phyloP scores from a whole-genome alignment of 148 eudicot genomes.

The Rhododendron simsii region DNA sequence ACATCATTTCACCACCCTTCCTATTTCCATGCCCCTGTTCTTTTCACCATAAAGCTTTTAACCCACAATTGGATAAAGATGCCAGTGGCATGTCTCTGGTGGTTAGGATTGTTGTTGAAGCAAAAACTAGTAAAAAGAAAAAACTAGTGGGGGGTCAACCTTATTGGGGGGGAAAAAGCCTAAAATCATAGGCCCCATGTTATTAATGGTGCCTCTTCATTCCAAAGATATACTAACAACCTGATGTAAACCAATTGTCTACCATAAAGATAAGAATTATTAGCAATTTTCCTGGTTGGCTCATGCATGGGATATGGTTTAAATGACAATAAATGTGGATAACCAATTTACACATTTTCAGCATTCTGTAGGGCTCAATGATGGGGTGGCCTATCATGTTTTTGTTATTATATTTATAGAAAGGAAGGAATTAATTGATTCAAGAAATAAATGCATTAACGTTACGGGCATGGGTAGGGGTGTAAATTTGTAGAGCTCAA shows the following conservation, averaged over 20 bases:
- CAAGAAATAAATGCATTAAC: not conserved
- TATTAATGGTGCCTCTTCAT: not conserved
- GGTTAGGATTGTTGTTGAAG: slow-evolving; percentile 15
- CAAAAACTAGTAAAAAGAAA: not conserved
- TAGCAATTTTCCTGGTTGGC: not conserved
- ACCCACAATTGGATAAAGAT: slow-evolving; percentile 12
- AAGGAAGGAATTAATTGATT: not conserved
- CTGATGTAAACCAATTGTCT: slow-evolving; percentile 15
- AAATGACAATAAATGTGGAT: not conserved
- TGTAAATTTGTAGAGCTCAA: not conserved
- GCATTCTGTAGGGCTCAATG: not conserved
- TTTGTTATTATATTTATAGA: not conserved
- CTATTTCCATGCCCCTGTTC: slow-evolving; percentile 14
- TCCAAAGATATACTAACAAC: slow-evolving; percentile 10
- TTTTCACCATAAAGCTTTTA: slow-evolving; percentile 22
- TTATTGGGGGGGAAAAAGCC: not conserved
- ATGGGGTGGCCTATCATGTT: not conserved
- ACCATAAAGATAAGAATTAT: not conserved
- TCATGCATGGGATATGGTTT: slow-evolving; percentile 2
- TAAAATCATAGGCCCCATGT: not conserved
- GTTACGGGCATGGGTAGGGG: not conserved
- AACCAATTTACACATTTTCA: not conserved
- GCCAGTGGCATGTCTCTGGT: slow-evolving; percentile 5
- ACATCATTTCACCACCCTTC: slow-evolving; percentile 9
- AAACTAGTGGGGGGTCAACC: not conserved